Base-by-base conservation (phyloP, 129 eudicot species). In the Daucus carota region DNA sequence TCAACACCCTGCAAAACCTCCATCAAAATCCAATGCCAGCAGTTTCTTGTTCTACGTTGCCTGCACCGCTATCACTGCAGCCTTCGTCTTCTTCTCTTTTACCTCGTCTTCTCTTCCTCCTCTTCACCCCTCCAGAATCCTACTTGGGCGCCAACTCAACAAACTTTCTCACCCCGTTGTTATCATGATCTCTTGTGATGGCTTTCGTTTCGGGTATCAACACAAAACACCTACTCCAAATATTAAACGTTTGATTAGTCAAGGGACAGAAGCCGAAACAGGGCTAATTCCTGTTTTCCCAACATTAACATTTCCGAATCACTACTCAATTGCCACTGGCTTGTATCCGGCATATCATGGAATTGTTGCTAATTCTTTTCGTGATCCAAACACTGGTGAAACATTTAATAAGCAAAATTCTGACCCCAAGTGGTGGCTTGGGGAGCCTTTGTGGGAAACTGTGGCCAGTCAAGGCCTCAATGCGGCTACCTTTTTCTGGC, bases 341-440 rank as follows among this genome's bases (percentile, higher is more conserved):
- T 26, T 71, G 75, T 71, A 71, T 15, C 75, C 75, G 24, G 57
- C 75, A 42, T 43, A 71, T 43, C 75, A 71, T 71, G 75, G 75
- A 13, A 71, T 71, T 6, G 75, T 71, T 5, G 12, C 8, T 10
- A 71, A 42, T 47, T 26, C 8, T 24, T 71, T 71, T 42, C 15
- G 5, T 43, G 75, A 71, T 43, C 75, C 57, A 41, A 70, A 26
- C 10, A 71, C 52, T 6, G 38, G 57, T 42, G 75, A 71, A 0
- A 3, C 15, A 42, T 71, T 71, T 22, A 26, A 8, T 3, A 17
- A 20, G 50, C 15, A 15, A 11, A 44, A 43, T 50, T 6, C 0
- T 71, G 57, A 42, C 3, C 4, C 75, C 57, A 71, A 71, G 54
- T 71, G 75, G 57, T 71, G 75, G 75, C 57, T 71, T 43, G 75